Percentiles rank a stretch among this genome's conserved stretches.
These are phyloP conservation scores for Ogataea nakhonphanomensis DNA, from an alignment of 805 yeast species.

Conservation along the genomic window DNA sequence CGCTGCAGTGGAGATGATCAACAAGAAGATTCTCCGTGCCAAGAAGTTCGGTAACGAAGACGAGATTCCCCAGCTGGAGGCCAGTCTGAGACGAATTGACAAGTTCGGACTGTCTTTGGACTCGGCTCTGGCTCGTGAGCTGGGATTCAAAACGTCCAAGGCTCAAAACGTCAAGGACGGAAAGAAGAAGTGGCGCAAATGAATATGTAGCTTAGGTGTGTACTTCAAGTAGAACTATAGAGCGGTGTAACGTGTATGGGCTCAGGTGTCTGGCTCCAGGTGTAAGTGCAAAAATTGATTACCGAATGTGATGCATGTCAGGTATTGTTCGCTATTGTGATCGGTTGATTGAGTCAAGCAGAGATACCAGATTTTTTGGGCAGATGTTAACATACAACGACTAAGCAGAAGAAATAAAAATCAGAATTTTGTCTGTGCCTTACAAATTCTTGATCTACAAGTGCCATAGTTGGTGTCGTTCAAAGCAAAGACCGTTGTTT, in stretches of 20 bases:
- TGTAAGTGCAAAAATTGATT: neutral
- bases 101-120: slow-evolving; percentile 79
- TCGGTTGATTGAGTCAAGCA: slow-evolving; percentile 1
- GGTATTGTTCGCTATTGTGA: slow-evolving; percentile 9
- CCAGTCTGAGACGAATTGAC: slow-evolving; percentile 65
- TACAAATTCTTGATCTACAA: too few relatives aligned
- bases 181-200: slow-evolving; percentile 3
- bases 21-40: slow-evolving; percentile 66
- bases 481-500: too few relatives aligned
- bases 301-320: slow-evolving; percentile 3
- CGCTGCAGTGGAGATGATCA: slow-evolving; percentile 63
- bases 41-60: slow-evolving; percentile 72
- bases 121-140: slow-evolving; percentile 62
- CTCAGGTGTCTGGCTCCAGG: neutral
- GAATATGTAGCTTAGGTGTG: slow-evolving; percentile 1
- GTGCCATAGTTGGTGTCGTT: neutral
- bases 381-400: slow-evolving; percentile 1
- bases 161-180: neutral
- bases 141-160: slow-evolving; percentile 43
- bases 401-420: neutral
- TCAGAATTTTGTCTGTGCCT: neutral
- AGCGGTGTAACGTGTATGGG: slow-evolving; percentile 5
- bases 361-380: slow-evolving; percentile 8
- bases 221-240: slow-evolving; percentile 1
- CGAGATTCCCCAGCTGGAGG: slow-evolving; percentile 48